These are phyloP conservation scores for Geosmithia morbida DNA, from an alignment of 2,329 filamentous ascomycete genomes.

Conservation along the genomic window DNA sequence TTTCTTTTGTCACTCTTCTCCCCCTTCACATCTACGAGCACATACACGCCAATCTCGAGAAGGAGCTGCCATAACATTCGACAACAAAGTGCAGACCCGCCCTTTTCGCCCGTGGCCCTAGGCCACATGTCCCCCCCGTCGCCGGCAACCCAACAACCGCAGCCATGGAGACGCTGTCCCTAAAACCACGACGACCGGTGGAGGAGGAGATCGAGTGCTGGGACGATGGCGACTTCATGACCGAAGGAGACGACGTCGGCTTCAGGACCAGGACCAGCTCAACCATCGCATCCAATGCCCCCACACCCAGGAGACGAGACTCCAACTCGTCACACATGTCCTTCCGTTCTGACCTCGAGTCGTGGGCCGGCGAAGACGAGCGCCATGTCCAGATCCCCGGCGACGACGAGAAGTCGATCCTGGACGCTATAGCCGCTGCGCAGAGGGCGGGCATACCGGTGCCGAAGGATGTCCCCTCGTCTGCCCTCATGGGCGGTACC, in stretches of 20 bases:
- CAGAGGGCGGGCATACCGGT: constrained; percentile 85
- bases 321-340: constrained; percentile 73
- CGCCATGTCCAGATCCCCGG: constrained; percentile 75
- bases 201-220: constrained; percentile 58
- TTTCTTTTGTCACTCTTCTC: neutral
- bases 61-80: neutral
- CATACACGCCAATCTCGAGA: neutral
- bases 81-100: neutral
- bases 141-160: constrained; percentile 6
- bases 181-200: constrained; percentile 38
- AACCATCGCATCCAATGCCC: constrained; percentile 18
- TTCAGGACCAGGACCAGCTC: constrained; percentile 34
- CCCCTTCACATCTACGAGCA: neutral
- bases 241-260: constrained; percentile 52
- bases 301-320: constrained; percentile 43
- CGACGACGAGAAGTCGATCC: constrained; percentile 71
- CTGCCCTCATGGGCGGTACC: constrained; percentile 79
- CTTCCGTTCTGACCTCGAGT: constrained; percentile 70
- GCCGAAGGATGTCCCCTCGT: constrained; percentile 72
- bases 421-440: constrained; percentile 76
- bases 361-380: constrained; percentile 56
- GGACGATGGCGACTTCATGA: constrained; percentile 64
- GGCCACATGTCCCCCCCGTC: neutral
- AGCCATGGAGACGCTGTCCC: constrained; percentile 38
- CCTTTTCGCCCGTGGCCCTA: neutral